These are phyloP conservation scores for Penicillium hordei DNA, from an alignment of 2,329 filamentous ascomycete genomes.

Conservation along the genomic window DNA sequence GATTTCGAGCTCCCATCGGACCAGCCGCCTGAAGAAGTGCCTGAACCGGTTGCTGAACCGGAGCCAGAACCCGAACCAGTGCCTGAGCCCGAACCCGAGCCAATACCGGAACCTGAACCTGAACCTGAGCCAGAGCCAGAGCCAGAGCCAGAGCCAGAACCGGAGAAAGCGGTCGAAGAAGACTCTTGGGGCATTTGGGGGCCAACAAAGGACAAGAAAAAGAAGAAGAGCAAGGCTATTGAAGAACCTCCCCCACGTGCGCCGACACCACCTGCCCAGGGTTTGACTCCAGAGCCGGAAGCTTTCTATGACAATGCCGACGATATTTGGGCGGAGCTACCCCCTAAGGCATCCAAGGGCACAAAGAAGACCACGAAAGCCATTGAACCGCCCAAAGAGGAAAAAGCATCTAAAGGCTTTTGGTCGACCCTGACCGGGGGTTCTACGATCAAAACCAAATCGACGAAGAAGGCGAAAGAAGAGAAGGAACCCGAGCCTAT, in stretches of 20 bases:
- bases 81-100: constrained; percentile 18
- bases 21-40: constrained; percentile 21
- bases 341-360: constrained; percentile 38
- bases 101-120: constrained; percentile 23
- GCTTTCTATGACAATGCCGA: constrained; percentile 35
- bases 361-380: constrained; percentile 32
- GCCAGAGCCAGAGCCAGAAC: constrained; percentile 1
- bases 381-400: constrained; percentile 31
- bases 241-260: constrained; percentile 49
- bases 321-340: constrained; percentile 41
- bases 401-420: constrained; percentile 44
- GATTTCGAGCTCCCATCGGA: constrained; percentile 29
- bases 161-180: constrained; percentile 22
- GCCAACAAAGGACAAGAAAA: constrained; percentile 49
- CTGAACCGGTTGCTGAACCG: constrained; percentile 20
- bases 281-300: constrained; percentile 42
- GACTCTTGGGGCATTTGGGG: constrained; percentile 39
- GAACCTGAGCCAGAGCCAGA: constrained; percentile 20
- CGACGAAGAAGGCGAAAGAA: constrained; percentile 49
- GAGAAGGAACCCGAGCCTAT: constrained; percentile 24
- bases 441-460: constrained; percentile 43
- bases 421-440: constrained; percentile 47
- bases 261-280: constrained; percentile 49
- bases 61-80: constrained; percentile 27
- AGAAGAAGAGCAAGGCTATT: constrained; percentile 47